Base-by-base conservation (phyloP, 768 basidiomycete species). In the Trametes sanguinea region DNA sequence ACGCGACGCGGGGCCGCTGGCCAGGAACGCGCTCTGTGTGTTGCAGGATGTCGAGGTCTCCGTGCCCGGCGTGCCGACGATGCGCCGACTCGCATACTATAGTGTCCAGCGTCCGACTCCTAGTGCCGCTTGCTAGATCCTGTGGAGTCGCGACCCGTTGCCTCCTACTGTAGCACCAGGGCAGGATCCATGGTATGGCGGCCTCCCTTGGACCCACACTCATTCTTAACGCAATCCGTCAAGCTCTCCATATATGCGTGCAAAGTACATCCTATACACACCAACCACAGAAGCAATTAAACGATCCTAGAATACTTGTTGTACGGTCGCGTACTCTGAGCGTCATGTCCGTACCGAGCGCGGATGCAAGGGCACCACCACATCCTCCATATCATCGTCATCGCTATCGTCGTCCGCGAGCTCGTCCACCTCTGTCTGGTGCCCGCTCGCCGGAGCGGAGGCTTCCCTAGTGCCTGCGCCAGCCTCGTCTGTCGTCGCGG, bases 341-440 rank as follows among this genome's bases (percentile, higher is more conserved):
- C 39, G n/a, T 64, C 63, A 64, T 59, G 63, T 64, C 63, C 63
- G 63, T 47, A 60, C 43, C 13, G 54, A 53, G 39, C 37, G 47
- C 16, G 57, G 50, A 11, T 56, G 54, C 51, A 62, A 35, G 4
- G 67, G 67, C 48, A 68, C 67, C 35, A 65, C 67, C 30, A 70
- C 73, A 64, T 69, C 71, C 47, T 74, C 73, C 71, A 73, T 72
- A 46, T 74, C 72, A 14, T 71, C 73, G 55, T 46, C 60, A 39
- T 55, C 62, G 32, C 37, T 57, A 51, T 66, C 66, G 44, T 60
- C 61, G 39, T 67, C 63, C 14, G 43, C 61, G 14, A 52, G 57
- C 54, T 29, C 50, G 32, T 64, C 57, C 51, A 57, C 57, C 45
- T 45, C 57, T 13, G 47, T 59, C 60, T 65, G 62, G 30, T 53